These are phyloP conservation scores for Cystobasidiaceae sp. DNA, from an alignment of 1,284 basidiomycete genomes.

Conservation along the genomic window DNA sequence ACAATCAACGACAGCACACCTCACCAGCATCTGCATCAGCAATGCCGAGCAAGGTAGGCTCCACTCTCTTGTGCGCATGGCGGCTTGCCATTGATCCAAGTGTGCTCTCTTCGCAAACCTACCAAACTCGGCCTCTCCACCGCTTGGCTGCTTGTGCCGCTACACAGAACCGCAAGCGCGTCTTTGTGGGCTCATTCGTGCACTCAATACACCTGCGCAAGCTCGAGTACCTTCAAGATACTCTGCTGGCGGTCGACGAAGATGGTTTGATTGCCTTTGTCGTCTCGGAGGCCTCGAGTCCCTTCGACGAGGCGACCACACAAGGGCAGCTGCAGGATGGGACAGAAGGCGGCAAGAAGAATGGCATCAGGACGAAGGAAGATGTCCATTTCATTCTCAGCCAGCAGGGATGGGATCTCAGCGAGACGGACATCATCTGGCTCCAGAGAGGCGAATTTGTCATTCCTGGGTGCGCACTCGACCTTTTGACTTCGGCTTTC, in stretches of 20 bases:
- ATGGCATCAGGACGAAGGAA: slow-evolving; percentile 6
- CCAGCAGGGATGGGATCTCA: slow-evolving; percentile 34
- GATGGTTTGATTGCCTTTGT: slow-evolving; percentile 66
- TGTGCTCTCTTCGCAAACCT: not conserved
- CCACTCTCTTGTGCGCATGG: too few species aligned
- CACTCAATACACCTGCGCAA: slow-evolving; percentile 58
- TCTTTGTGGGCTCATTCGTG: slow-evolving; percentile 66
- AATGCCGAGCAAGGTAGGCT: not conserved
- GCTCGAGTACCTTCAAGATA: slow-evolving; percentile 56
- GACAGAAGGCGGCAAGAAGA: slow-evolving; percentile 8
- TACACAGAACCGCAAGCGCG: slow-evolving; percentile 25
- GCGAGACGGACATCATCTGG: slow-evolving; percentile 49
- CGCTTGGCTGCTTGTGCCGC: too few species aligned
- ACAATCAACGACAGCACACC: not conserved
- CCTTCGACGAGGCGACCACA: too few species aligned
- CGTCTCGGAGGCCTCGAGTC: slow-evolving; percentile 58
- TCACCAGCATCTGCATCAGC: too few species aligned
- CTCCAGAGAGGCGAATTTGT: slow-evolving; percentile 69
- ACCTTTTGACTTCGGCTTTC: too few species aligned
- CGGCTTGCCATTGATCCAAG: not conserved
- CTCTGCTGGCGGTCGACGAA: slow-evolving; percentile 58
- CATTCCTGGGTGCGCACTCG: slow-evolving; percentile 67
- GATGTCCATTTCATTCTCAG: slow-evolving; percentile 16
- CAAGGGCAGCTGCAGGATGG: not conserved
- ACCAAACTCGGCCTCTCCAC: too few species aligned